These are phyloP conservation scores for Sclerotinia spermophila DNA, from an alignment of 2,329 filamentous ascomycete genomes.

Conservation along the genomic window DNA sequence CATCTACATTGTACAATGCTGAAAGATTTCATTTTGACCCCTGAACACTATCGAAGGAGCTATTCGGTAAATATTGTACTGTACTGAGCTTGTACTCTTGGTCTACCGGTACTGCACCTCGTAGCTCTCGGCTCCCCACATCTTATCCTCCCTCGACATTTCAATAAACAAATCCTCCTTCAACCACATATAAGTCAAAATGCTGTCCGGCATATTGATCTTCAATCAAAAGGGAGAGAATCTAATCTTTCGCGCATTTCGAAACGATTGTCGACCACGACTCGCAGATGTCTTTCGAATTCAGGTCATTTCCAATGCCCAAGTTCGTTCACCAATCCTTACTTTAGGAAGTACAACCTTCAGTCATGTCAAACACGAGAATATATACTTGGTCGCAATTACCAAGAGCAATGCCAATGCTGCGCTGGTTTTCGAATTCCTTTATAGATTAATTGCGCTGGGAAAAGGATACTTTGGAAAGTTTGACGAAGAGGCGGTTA, in stretches of 20 bases:
- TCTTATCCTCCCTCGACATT: slow-evolving; percentile 17
- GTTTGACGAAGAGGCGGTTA: slow-evolving; percentile 98
- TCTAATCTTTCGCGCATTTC: slow-evolving; percentile 97
- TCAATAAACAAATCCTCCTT: slow-evolving; percentile 12
- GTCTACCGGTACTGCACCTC: background rate
- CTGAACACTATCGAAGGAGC: background rate
- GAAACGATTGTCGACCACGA: slow-evolving; percentile 94
- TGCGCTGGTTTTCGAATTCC: slow-evolving; percentile 94
- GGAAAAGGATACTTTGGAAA: slow-evolving; percentile 98
- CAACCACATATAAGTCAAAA: slow-evolving; percentile 45
- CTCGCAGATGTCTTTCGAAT: slow-evolving; percentile 99
- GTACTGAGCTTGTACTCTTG: background rate
- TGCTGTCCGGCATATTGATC: slow-evolving; percentile 95
- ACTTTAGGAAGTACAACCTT: slow-evolving; percentile 97
- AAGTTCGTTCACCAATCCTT: slow-evolving; percentile 94
- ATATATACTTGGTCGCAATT: slow-evolving; percentile 95
- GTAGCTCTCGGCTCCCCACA: slow-evolving; percentile 14
- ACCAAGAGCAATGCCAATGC: slow-evolving; percentile 99
- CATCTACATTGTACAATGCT: no score
- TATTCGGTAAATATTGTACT: slow-evolving; percentile 14
- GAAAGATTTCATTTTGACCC: background rate
- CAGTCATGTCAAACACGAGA: slow-evolving; percentile 99
- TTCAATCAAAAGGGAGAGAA: slow-evolving; percentile 99
- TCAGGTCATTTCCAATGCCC: slow-evolving; percentile 97
- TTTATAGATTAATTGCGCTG: slow-evolving; percentile 85